Percentiles rank a stretch among this genome's conserved stretches.
Conservation (phyloP, 257 asterid species). For the Scutellaria barbata region DNA sequence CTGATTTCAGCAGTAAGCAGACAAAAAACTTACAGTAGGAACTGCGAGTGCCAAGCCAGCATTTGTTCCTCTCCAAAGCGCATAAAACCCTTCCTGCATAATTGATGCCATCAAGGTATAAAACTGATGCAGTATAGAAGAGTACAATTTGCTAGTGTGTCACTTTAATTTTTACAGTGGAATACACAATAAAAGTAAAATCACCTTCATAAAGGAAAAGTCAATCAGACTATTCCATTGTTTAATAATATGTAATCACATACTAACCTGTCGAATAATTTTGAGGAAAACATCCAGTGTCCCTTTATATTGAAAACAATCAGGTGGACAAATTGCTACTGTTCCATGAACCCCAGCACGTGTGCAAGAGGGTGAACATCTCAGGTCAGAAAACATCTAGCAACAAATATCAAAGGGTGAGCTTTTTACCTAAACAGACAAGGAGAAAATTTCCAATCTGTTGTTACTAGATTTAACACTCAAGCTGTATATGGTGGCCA, state of each 20-base stretch:
- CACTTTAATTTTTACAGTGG: background rate
- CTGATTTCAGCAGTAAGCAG: slow-evolving; percentile 6
- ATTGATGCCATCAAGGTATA: slow-evolving; percentile 7
- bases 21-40: slow-evolving; percentile 74
- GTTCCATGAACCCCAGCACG: slow-evolving; percentile 99
- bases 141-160: background rate
- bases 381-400: slow-evolving; percentile 96
- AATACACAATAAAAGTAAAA: slow-evolving; percentile 20
- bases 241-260: background rate
- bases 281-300: slow-evolving; percentile 89
- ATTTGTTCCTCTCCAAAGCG: slow-evolving; percentile 97
- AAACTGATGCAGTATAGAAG: slow-evolving; percentile 12
- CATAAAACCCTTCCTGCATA: slow-evolving; percentile 82
- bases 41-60: slow-evolving; percentile 92
- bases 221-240: background rate
- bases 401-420: slow-evolving; percentile 27
- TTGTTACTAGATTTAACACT: background rate
- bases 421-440: slow-evolving; percentile 8
- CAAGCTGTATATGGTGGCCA: background rate
- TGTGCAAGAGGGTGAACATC: slow-evolving; percentile 95
- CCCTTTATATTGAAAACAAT: slow-evolving; percentile 95
- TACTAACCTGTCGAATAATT: slow-evolving; percentile 83
- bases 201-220: background rate
- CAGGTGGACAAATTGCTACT: slow-evolving; percentile 80
- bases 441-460: background rate